Evolutionary conservation across 2,329 filamentous ascomycete genomes (phyloP), one percentile per base, ranked within the genome.

Genomic region (Pyricularia grisea): DNA sequence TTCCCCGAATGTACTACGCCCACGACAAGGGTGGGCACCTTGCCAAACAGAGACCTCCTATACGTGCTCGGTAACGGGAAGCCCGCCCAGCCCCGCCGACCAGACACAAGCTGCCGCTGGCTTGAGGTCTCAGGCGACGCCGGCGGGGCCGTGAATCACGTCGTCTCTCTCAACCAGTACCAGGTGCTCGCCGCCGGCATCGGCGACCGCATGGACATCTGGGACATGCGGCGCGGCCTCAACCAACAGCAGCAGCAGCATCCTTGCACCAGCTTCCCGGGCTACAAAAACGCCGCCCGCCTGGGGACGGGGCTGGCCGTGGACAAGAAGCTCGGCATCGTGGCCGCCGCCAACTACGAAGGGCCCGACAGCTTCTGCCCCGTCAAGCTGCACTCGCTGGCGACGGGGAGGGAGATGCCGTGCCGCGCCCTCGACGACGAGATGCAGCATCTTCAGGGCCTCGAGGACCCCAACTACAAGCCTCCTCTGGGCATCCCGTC

Each of bases 171-270:
- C 1, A 81, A 82, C 66, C 75, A 77, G 9, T 76, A 86, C 72
- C 82, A 84, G 64, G 77, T 88, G 25, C 77, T 90, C 2, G 83
- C 84, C 3, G 82, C 85, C 0, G 86, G 87, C 0, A 76, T 87
- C 1, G 73, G 76, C 36, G 80, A 79, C 73, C 78, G 74, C 68
- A 84, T 90, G 78, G 79, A 79, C 1, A 76, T 88, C 5, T 90
- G 88, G 73, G 88, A 90, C 71, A 71, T 85, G 36, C 85, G 88
- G 1, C 30, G 55, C 30, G 55, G 55, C 55, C 14, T 23, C 30
- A 31, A n/a, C 30, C 30, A n/a, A 3, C 33, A 36, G 33, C 33
- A 17, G 10, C 9, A 33, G 33, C 33, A 36, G 33, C 10, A 31
- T 31, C 55, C 67, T 1, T 63, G 36, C n/a, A 68, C 67, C 11